Conservation (phyloP, 768 basidiomycete genomes). For the Amanita exitialis region DNA sequence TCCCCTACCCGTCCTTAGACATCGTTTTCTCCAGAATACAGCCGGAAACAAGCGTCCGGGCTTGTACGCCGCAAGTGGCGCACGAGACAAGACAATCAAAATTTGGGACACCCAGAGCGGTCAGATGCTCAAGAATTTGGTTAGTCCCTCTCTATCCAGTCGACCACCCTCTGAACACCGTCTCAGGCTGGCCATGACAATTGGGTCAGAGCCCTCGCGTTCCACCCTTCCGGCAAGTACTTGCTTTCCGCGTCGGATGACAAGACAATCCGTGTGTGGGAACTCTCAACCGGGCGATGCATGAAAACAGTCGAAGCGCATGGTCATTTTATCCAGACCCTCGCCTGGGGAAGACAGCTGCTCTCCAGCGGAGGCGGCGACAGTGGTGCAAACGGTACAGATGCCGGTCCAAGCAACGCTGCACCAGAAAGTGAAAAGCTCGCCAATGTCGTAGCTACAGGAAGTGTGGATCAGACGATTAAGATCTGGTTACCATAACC, state of each 20-base stretch:
- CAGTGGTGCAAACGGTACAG: conserved; percentile 19
- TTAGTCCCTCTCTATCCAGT: conserved; percentile 20
- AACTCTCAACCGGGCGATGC: conserved; percentile 76
- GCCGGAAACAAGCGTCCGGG: conserved; percentile 41
- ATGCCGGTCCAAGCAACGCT: conserved; percentile 11
- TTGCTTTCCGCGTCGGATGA: conserved; percentile 90
- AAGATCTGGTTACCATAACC: conserved; percentile 57
- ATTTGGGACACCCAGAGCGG: conserved; percentile 85
- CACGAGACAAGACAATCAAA: conserved; percentile 86
- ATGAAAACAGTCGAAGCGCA: conserved; percentile 85
- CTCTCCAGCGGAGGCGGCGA: conserved; percentile 29
- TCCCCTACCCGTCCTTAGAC: conserved; percentile 6
- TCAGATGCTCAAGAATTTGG: conserved; percentile 70
- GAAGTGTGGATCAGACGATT: conserved; percentile 57
- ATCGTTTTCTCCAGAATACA: conserved; percentile 28
- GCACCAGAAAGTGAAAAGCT: conserved; percentile 42
- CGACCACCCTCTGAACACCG: conserved; percentile 6
- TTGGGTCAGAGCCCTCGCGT: conserved; percentile 82
- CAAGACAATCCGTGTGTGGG: conserved; percentile 88
- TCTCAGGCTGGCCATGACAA: conserved; percentile 72
- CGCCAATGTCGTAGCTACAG: conserved; percentile 61
- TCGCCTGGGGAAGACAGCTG: conserved; percentile 68
- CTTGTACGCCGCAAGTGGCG: conserved; percentile 68
- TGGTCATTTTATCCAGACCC: conserved; percentile 70
- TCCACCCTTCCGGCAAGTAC: conserved; percentile 86